Evolutionary conservation across 371 early-diverging fungal species (phyloP).

Genomic region (Racocetra persica): DNA sequence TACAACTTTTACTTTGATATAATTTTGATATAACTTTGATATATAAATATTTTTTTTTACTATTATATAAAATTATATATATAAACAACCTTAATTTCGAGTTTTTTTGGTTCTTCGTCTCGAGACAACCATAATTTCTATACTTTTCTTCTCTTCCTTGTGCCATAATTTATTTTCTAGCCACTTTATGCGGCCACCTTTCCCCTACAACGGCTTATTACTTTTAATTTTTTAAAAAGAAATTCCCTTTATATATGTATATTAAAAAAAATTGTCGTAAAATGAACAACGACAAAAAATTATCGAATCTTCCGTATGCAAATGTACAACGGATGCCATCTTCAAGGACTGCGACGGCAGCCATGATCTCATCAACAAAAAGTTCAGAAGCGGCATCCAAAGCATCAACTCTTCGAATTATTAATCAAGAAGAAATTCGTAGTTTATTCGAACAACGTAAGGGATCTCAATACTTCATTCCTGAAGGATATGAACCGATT

Average conservation of each 20-base stretch:
- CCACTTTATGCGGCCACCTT: background rate
- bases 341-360: background rate
- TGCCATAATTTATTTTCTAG: background rate
- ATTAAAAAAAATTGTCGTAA: background rate
- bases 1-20: no score
- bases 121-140: background rate
- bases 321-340: background rate
- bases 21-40: no score
- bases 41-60: no score
- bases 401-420: background rate
- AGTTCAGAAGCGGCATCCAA: background rate
- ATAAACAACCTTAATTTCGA: background rate
- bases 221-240: background rate
- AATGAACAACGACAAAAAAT: constrained; percentile 17
- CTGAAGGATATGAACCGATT: constrained; percentile 40
- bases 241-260: background rate
- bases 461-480: constrained; percentile 40
- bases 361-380: background rate
- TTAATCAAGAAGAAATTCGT: constrained; percentile 23
- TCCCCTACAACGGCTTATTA: background rate
- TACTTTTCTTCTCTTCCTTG: background rate
- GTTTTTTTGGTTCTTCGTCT: background rate
- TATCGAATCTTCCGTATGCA: background rate
- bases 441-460: constrained; percentile 38
- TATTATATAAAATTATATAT: no score